A percentile compares a stretch with the other conserved stretches of the same genome.
These are phyloP conservation scores for Ogataea paradorogensis DNA, from an alignment of 805 yeast species.

Conservation along the genomic window DNA sequence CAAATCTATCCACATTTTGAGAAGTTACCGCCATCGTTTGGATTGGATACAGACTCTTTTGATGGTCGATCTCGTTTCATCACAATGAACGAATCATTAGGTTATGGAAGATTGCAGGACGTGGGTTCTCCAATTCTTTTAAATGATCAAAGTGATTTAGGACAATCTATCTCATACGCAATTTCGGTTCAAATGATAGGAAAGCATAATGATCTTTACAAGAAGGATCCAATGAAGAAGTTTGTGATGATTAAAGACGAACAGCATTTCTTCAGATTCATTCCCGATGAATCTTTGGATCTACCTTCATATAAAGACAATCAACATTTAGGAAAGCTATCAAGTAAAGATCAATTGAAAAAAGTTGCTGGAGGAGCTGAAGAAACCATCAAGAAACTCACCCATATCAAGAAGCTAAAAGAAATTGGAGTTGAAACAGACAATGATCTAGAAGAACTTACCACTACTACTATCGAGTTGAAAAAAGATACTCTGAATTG, in stretches of 20 bases:
- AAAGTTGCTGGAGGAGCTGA: conserved; percentile 15
- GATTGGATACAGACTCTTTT: conserved; percentile 31
- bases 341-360: conserved; percentile 17
- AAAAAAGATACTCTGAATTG: conserved; percentile 10
- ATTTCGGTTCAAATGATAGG: conserved; percentile 54
- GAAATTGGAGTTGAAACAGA: conserved; percentile 21
- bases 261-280: conserved; percentile 21
- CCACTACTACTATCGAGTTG: conserved; percentile 13
- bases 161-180: conserved; percentile 44
- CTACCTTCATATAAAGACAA: conserved; percentile 15
- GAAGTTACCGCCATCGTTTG: conserved; percentile 40
- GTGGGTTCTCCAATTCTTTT: conserved; percentile 53
- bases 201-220: conserved; percentile 17
- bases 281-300: conserved; percentile 20
- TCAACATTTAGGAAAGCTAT: neutral
- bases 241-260: conserved; percentile 22
- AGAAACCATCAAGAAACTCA: conserved; percentile 15
- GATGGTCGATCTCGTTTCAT: conserved; percentile 27
- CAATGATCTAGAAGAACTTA: conserved; percentile 17
- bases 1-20: conserved; percentile 32
- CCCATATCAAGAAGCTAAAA: conserved; percentile 14
- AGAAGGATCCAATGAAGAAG: conserved; percentile 10
- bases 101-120: conserved; percentile 49
- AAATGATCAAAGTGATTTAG: conserved; percentile 44
- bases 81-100: conserved; percentile 39